These are phyloP conservation scores for Rhododendron ovatum DNA, from an alignment of 148 eudicot genomes.

Conservation along the genomic window DNA sequence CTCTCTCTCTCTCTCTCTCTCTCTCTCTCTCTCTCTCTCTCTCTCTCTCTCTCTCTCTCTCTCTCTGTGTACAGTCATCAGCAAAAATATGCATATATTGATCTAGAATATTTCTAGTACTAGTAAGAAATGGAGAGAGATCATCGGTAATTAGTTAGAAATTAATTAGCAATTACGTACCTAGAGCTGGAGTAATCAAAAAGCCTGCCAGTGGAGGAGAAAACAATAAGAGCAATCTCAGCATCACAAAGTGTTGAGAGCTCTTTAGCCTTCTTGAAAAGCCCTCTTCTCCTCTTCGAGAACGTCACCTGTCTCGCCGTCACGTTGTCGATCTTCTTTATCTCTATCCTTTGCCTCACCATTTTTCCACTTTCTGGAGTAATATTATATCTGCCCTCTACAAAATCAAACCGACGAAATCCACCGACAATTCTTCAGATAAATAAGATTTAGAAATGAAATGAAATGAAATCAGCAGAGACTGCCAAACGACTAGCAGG, in stretches of 20 bases:
- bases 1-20: not conserved
- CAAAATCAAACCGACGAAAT: not conserved
- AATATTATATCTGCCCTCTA: not conserved
- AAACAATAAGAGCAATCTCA: slow-evolving; percentile 21
- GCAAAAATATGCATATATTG: not conserved
- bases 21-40: not conserved
- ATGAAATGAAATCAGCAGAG: not conserved
- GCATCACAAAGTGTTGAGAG: slow-evolving; percentile 27
- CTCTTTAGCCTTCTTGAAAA: slow-evolving; percentile 26
- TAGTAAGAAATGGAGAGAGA: not conserved
- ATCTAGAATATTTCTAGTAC: not conserved
- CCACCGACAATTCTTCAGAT: not conserved
- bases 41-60: not conserved
- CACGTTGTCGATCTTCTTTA: slow-evolving; percentile 23
- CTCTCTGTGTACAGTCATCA: not conserved
- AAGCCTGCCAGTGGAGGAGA: slow-evolving; percentile 26
- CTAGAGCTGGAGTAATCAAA: slow-evolving; percentile 23
- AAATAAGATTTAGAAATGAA: not conserved
- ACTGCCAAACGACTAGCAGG: not conserved
- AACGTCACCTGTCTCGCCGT: slow-evolving; percentile 25
- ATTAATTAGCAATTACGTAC: not conserved
- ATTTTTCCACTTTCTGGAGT: not conserved
- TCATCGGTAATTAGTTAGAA: not conserved
- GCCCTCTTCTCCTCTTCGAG: slow-evolving; percentile 27
- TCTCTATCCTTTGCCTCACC: slow-evolving; percentile 27